Evolutionary conservation across 768 basidiomycete species (phyloP), one percentile per base, ranked within the genome.

Genomic region (Lepiota brunneoincarnata): DNA sequence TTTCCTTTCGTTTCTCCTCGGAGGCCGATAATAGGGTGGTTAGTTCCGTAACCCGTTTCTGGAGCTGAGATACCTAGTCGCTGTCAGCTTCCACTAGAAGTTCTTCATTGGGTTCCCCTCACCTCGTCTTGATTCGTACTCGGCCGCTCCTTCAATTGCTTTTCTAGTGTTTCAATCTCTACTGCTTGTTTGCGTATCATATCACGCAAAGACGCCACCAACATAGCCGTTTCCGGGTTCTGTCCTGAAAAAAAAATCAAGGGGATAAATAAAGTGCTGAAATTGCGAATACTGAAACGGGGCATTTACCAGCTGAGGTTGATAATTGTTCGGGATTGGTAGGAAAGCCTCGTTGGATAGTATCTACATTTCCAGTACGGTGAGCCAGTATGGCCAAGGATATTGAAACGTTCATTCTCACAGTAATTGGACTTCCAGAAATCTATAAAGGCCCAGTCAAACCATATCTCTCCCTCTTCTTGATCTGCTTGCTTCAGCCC

Each of bases 391-490:
- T 20, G 37, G 11, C 11, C 6, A 26, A 35, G 40, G 43, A 51
- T 4, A 5, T 39, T 44, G 17, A 23, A 20, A 6, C 12, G 5
- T 47, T 58, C 9, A 20, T 55, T 42, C 90, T 66, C 62, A 96
- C 96, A 92, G 64, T 94, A 97, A 64, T 96, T 95, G 42, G 92
- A 94, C 73, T 98, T 98, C 89, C 93, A 95, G 68, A 98, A 99
- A 69, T 99, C 97, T 5, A 97, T 84, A 70, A 98, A 98, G 0
- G 87, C 82, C 93, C 95, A 98, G 68, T 98, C 95, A 64, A 98
- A 91, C 97, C 97, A 98, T 36, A 97, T 78, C 69, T 94, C 93
- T 23, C 84, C 90, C 63, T 91, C 88, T 57, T 83, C 83, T 48
- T 75, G 72, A 34, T 61, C 62, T 45, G 75, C 72, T 9, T 67